These are phyloP conservation scores for Daldinia caldariorum DNA, from an alignment of 495 filamentous ascomycete species.

Conservation along the genomic window DNA sequence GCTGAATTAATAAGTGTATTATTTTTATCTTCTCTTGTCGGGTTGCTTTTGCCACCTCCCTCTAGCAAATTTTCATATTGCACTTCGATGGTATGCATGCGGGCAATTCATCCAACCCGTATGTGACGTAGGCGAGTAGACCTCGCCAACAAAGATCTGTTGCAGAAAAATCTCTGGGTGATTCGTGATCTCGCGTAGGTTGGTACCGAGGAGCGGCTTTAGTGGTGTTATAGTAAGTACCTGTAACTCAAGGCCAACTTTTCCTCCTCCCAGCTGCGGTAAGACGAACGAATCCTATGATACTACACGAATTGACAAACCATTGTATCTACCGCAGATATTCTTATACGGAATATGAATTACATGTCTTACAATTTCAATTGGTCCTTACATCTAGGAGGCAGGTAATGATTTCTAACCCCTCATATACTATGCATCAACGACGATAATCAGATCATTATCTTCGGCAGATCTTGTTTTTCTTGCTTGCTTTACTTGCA, in stretches of 20 bases:
- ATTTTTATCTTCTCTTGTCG: too few relatives aligned
- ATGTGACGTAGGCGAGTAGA: constrained; percentile 25
- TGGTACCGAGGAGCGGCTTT: neutral
- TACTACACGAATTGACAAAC: too few relatives aligned
- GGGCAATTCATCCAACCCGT: constrained; percentile 8
- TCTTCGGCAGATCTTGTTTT: constrained; percentile 4
- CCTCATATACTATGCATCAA: constrained; percentile 24
- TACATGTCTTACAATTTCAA: neutral
- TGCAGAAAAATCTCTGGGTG: constrained; percentile 5
- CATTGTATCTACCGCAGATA: too few relatives aligned
- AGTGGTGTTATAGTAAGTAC: constrained; percentile 29
- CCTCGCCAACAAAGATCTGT: constrained; percentile 11
- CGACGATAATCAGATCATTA: constrained; percentile 40
- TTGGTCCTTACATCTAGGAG: too few relatives aligned
- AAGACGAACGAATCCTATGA: constrained; percentile 37
- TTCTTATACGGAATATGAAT: neutral
- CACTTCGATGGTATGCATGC: constrained; percentile 1
- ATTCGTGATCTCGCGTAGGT: constrained; percentile 2
- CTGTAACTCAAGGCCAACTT: constrained; percentile 3
- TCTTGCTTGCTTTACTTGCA: constrained; percentile 5
- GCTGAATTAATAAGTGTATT: constrained; percentile 18
- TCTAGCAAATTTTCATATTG: neutral
- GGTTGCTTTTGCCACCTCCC: neutral
- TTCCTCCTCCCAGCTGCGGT: constrained; percentile 8
- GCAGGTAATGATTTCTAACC: neutral